phyloP scores from a whole-genome alignment of 495 filamentous ascomycete species.

The Neurospora sp. region DNA sequence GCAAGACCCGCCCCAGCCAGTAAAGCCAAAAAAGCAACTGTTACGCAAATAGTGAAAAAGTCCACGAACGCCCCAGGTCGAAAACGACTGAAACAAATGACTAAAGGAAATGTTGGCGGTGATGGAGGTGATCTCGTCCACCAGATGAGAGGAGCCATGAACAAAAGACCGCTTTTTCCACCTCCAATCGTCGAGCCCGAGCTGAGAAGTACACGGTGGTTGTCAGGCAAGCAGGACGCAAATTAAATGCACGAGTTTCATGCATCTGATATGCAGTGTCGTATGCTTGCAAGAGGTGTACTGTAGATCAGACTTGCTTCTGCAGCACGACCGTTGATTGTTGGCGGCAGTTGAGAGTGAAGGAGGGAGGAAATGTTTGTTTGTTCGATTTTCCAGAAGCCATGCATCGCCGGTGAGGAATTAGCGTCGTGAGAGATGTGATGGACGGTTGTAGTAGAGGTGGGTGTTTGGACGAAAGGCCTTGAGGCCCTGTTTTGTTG shows the following conservation, averaged over 20 bases:
- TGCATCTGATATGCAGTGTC: background rate
- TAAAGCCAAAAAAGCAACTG: background rate
- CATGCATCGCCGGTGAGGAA: background rate
- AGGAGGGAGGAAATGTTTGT: background rate
- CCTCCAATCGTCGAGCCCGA: background rate
- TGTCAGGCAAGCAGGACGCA: background rate
- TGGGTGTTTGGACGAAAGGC: background rate
- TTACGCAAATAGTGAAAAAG: background rate
- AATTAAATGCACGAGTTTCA: background rate
- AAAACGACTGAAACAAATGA: background rate
- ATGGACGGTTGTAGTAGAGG: background rate
- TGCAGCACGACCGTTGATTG: background rate
- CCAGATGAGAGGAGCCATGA: background rate
- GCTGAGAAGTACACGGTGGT: background rate
- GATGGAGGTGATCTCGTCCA: background rate
- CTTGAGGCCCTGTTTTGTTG: background rate
- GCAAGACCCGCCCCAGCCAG: background rate
- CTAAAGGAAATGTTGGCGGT: background rate
- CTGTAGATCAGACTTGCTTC: background rate
- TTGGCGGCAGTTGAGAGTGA: background rate
- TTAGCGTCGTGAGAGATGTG: background rate
- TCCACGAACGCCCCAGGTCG: background rate
- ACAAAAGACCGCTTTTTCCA: background rate
- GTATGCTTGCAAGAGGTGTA: background rate
- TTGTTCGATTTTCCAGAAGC: background rate